Evolutionary conservation across 2,329 filamentous ascomycete genomes (phyloP).

Genomic region (Botryotinia narcissicola): DNA sequence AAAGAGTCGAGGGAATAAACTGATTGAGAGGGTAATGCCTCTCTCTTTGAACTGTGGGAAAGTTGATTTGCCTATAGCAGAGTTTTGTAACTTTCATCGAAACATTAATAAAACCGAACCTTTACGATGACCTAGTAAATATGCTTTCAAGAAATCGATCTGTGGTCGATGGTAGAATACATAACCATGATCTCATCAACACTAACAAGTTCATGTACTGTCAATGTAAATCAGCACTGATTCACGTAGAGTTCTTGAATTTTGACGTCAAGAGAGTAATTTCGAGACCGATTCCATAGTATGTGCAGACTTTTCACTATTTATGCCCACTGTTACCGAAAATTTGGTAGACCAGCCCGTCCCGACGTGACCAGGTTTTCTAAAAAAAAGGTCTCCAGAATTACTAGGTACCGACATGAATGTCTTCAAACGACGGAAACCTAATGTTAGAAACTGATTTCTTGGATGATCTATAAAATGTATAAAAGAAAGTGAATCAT

Average conservation of each 20-base stretch:
- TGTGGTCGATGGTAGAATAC: background rate
- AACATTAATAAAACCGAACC: background rate
- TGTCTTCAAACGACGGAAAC: background rate
- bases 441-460: background rate
- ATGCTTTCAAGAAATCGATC: background rate
- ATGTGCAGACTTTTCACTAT: background rate
- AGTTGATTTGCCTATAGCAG: background rate
- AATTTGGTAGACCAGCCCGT: background rate
- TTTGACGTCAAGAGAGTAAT: background rate
- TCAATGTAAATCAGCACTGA: background rate
- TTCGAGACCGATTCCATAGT: background rate
- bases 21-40: background rate
- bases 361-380: background rate
- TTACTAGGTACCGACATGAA: background rate
- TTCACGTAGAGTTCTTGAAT: background rate
- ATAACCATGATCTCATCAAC: background rate
- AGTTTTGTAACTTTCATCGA: background rate
- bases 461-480: accelerated
- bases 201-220: background rate
- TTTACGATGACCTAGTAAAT: background rate
- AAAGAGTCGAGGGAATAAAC: background rate
- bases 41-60: background rate
- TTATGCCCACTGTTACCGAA: background rate
- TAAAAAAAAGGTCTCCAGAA: background rate
- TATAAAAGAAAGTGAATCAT: background rate